Conservation (phyloP, 345 rosid genomes). For the Geranium rotundifolium region DNA sequence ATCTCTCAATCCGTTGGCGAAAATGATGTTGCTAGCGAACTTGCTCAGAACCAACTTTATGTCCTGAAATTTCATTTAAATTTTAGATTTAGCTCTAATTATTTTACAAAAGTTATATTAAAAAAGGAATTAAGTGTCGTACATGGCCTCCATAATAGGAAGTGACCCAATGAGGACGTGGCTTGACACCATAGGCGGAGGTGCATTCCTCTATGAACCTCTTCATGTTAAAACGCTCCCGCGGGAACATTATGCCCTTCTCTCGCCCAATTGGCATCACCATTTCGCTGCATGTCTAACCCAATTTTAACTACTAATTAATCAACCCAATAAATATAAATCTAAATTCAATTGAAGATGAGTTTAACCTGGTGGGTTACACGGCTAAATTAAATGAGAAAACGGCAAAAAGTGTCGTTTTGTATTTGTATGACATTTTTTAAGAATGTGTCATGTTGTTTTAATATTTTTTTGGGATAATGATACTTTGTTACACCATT, state of each 20-base stretch:
- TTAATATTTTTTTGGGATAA: too few species aligned
- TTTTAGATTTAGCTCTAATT: not conserved
- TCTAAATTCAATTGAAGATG: too few species aligned
- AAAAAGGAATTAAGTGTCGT: slow-evolving; percentile 1
- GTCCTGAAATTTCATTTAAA: slow-evolving; percentile 20
- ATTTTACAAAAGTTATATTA: not conserved
- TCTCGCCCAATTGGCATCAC: slow-evolving; percentile 47
- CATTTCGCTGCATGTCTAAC: slow-evolving; percentile 54
- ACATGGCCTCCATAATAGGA: slow-evolving; percentile 52
- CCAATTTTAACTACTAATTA: not conserved
- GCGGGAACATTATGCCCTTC: slow-evolving; percentile 45
- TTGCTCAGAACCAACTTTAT: slow-evolving; percentile 29
- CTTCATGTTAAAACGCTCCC: slow-evolving; percentile 32
- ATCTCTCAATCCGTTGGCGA: slow-evolving; percentile 48
- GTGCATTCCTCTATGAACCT: slow-evolving; percentile 28
- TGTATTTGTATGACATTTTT: too few species aligned
- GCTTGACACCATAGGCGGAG: slow-evolving; percentile 36
- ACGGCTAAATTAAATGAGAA: too few species aligned
- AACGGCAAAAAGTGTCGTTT: too few species aligned
- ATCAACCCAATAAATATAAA: too few species aligned
- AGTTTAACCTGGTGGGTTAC: too few species aligned
- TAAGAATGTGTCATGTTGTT: too few species aligned
- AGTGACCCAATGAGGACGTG: slow-evolving; percentile 66
- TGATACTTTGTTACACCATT: too few species aligned
- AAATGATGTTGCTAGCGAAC: slow-evolving; percentile 49